Conservation (phyloP, 495 filamentous ascomycete genomes). For the Astrothelium subdiscretum region DNA sequence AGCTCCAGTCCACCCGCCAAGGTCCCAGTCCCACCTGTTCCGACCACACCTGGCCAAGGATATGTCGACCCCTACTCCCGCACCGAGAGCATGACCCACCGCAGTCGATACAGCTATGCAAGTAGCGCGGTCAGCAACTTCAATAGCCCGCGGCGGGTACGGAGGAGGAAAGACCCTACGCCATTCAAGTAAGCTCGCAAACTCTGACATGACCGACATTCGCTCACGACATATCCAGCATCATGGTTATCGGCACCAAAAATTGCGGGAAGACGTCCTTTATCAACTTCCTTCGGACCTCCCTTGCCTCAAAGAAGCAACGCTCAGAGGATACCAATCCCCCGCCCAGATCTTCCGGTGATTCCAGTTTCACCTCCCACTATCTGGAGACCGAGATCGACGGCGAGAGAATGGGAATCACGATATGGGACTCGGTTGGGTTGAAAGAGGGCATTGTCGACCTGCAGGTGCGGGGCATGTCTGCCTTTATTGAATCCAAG, state of each 20-base stretch:
- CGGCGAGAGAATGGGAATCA: constrained; percentile 80
- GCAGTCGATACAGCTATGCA: constrained; percentile 92
- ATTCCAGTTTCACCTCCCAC: constrained; percentile 55
- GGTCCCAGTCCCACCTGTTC: constrained; percentile 6
- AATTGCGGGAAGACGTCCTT: constrained; percentile 94
- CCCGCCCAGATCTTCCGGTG: constrained; percentile 29
- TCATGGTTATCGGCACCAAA: constrained; percentile 79
- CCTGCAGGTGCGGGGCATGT: constrained; percentile 82
- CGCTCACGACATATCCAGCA: constrained; percentile 38
- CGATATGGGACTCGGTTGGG: constrained; percentile 90
- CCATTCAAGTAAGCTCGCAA: constrained; percentile 77
- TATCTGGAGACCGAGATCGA: constrained; percentile 95
- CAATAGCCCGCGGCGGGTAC: constrained; percentile 85
- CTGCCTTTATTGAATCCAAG: constrained; percentile 88
- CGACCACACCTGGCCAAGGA: constrained; percentile 25
- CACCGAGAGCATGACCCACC: constrained; percentile 91
- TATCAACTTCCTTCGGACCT: constrained; percentile 83
- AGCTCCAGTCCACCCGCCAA: not conserved
- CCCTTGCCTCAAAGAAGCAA: constrained; percentile 66
- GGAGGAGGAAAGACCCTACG: constrained; percentile 91
- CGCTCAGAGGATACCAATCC: constrained; percentile 22
- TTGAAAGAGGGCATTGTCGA: constrained; percentile 90
- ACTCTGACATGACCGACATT: not conserved
- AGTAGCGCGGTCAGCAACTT: constrained; percentile 73
- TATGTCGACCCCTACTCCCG: constrained; percentile 62